phyloP scores from a whole-genome alignment of 495 filamentous ascomycete genomes.

The Cercophora scortea region DNA sequence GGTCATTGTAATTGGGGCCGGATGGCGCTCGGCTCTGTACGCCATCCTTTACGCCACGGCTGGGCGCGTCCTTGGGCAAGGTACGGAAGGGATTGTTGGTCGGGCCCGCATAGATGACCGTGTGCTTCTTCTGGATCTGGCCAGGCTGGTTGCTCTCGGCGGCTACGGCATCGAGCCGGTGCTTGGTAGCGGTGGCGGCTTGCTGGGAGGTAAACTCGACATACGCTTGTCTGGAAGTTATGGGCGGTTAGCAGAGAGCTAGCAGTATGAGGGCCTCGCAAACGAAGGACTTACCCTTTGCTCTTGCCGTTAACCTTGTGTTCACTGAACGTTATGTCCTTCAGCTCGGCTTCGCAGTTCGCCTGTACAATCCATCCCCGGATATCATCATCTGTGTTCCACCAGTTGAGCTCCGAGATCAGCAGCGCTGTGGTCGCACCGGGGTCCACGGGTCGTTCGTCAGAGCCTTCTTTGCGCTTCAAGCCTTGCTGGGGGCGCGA shows the following conservation, averaged over 20 bases:
- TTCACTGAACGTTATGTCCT: slow-evolving; percentile 92
- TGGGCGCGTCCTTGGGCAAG: slow-evolving; percentile 81
- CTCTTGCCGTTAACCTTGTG: slow-evolving; percentile 99
- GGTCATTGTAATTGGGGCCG: slow-evolving; percentile 27
- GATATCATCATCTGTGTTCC: slow-evolving; percentile 92
- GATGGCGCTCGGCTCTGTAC: slow-evolving; percentile 37
- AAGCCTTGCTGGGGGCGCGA: slow-evolving; percentile 55
- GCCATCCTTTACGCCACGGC: slow-evolving; percentile 57
- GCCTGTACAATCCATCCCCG: slow-evolving; percentile 78
- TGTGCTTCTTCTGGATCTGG: slow-evolving; percentile 55
- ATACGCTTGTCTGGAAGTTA: slow-evolving; percentile 68
- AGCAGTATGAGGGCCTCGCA: too few relatives aligned
- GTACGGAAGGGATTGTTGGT: slow-evolving; percentile 83
- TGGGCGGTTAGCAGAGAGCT: slow-evolving; percentile 8
- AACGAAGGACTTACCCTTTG: slow-evolving; percentile 64
- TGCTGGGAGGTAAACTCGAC: slow-evolving; percentile 78
- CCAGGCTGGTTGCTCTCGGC: slow-evolving; percentile 26
- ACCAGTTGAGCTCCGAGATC: slow-evolving; percentile 89
- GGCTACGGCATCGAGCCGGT: slow-evolving; percentile 60
- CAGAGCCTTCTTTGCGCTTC: slow-evolving; percentile 67
- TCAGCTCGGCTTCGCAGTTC: slow-evolving; percentile 71
- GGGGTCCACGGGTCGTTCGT: slow-evolving; percentile 72
- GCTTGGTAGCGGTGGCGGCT: slow-evolving; percentile 80
- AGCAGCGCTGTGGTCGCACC: slow-evolving; percentile 76
- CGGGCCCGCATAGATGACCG: slow-evolving; percentile 67